These are phyloP conservation scores for Aquanectria penicillioides DNA, from an alignment of 2,329 filamentous ascomycete genomes.

Conservation along the genomic window DNA sequence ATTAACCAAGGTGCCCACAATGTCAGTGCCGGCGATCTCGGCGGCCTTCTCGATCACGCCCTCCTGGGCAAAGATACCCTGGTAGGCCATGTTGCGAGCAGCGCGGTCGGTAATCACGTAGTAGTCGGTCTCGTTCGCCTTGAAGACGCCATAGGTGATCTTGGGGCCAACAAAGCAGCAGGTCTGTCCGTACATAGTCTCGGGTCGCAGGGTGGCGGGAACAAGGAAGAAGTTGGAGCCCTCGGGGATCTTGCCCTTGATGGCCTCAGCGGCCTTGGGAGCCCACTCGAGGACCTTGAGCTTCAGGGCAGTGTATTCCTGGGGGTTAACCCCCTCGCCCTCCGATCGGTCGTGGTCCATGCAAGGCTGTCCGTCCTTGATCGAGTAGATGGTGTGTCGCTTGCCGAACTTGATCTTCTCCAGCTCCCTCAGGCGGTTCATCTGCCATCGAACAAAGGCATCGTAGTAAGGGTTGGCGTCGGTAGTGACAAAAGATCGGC, in stretches of 20 bases:
- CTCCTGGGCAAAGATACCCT: conserved; percentile 83
- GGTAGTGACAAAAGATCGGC: conserved; percentile 91
- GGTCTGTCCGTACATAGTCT: conserved; percentile 99
- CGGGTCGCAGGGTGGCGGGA: conserved; percentile 89
- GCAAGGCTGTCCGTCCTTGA: conserved; percentile 57
- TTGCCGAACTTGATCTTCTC: conserved; percentile 95
- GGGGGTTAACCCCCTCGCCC: conserved; percentile 69
- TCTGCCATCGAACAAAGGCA: conserved; percentile 95
- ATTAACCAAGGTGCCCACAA: conserved; percentile 88
- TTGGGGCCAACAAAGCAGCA: conserved; percentile 95
- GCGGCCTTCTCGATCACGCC: conserved; percentile 79
- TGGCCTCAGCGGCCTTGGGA: conserved; percentile 73
- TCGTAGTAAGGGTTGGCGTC: conserved; percentile 98
- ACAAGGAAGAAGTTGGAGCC: conserved; percentile 87
- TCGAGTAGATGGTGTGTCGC: conserved; percentile 86
- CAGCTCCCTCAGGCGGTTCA: conserved; percentile 88
- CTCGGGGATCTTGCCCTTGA: conserved; percentile 82
- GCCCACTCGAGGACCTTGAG: conserved; percentile 92
- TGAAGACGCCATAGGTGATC: conserved; percentile 90
- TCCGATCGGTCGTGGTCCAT: conserved; percentile 60
- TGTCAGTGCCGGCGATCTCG: conserved; percentile 79
- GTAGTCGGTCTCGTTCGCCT: conserved; percentile 80
- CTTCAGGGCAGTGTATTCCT: conserved; percentile 94
- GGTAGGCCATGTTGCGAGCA: conserved; percentile 97
- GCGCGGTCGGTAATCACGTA: conserved; percentile 85